Percentiles rank a stretch among this genome's conserved stretches.
phyloP scores from a whole-genome alignment of 2,329 filamentous ascomycete genomes.

The Cryoendolithus antarcticus region DNA sequence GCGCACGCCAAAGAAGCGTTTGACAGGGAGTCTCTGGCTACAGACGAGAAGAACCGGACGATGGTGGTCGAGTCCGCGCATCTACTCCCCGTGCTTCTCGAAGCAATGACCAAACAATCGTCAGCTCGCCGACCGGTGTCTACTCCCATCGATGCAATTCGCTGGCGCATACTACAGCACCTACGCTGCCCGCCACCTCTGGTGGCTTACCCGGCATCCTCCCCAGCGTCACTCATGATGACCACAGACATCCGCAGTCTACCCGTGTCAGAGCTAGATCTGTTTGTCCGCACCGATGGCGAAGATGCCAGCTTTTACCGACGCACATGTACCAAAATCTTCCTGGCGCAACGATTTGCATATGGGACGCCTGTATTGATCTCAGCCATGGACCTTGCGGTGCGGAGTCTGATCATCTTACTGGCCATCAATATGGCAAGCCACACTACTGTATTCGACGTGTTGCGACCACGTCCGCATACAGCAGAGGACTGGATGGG shows the following conservation, averaged over 20 bases:
- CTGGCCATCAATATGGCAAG: conserved; percentile 14
- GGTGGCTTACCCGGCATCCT: conserved; percentile 23
- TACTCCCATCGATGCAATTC: conserved; percentile 14
- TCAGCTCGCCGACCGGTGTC: neutral
- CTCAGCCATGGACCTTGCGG: conserved; percentile 13
- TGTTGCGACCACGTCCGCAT: conserved; percentile 14
- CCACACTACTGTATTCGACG: conserved; percentile 11
- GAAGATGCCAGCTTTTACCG: conserved; percentile 23
- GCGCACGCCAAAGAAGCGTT: conserved; percentile 49
- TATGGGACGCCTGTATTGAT: conserved; percentile 27
- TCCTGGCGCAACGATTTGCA: conserved; percentile 29
- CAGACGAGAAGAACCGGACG: conserved; percentile 44
- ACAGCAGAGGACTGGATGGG: conserved; percentile 9
- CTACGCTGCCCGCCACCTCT: conserved; percentile 29
- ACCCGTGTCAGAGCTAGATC: conserved; percentile 28
- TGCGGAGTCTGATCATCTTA: conserved; percentile 15
- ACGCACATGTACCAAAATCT: conserved; percentile 26
- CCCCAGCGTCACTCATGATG: conserved; percentile 7
- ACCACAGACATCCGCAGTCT: conserved; percentile 25
- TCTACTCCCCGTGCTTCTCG: conserved; percentile 36
- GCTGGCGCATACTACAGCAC: conserved; percentile 26
- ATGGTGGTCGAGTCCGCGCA: conserved; percentile 45
- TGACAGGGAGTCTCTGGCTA: conserved; percentile 42
- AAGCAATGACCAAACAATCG: conserved; percentile 8
- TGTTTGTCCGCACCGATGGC: conserved; percentile 19